Base-by-base conservation (phyloP, 345 rosid genomes). In the Camelina hispida region DNA sequence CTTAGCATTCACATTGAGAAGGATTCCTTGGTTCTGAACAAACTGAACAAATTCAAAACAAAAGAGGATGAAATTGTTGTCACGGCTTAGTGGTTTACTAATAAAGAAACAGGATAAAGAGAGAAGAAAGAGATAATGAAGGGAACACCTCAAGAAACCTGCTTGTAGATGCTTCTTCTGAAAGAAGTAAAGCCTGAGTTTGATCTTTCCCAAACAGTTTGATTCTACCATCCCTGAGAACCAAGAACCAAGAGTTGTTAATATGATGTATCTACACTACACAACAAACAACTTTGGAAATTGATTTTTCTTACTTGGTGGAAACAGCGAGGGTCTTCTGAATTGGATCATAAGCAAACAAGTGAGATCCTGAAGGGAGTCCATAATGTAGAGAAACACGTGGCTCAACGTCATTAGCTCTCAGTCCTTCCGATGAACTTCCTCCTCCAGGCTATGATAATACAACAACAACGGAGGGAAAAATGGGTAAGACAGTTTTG, bases 351-450 rank as follows among this genome's bases (percentile, higher is more conserved):
- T 83, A 89, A 67, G 96, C 91, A 77, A 87, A 84, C 81, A 80
- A 80, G 66, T 80, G 82, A 64, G 87, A 85, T 60, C 89, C 88
- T 23, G 90, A 81, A 18, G 97, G 97, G 73, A 94, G 79, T 68
- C 98, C 98, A 68, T 91, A 87, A 79, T 91, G 98, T 73, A 94
- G 82, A 18, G 83, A 79, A 38, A 89, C 48, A 57, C 82, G 85
- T 53, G 97, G 97, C n/a, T 93, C 96, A 13, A 93, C 86, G 67
- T 91, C 96, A 65, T 76, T 80, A 48, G 95, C 73, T 80, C 81
- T 88, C 42, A 87, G 60, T 15, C 96, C 90, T 57, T 85, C 93
- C 2, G 78, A 51, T 13, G 79, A 64, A 62, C 55, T 81, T 66
- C 84, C 94, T 66, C 84, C 94, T 78, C 83, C 93, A 23, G 89